These are phyloP conservation scores for Leccinum barrowsii DNA, from an alignment of 768 basidiomycete genomes.

Conservation along the genomic window DNA sequence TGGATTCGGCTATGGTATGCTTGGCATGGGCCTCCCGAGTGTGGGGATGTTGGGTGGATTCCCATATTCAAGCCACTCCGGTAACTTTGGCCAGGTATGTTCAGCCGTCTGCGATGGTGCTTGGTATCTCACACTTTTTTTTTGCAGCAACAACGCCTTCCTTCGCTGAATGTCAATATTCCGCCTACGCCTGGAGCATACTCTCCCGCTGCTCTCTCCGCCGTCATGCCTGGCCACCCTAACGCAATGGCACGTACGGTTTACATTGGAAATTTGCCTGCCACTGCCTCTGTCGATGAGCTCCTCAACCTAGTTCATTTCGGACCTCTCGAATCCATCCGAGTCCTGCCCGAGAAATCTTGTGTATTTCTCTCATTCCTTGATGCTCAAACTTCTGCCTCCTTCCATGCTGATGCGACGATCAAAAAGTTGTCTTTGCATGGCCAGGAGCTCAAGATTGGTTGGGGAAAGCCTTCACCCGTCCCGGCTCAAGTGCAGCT, in stretches of 20 bases:
- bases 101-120: not conserved
- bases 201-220: slow-evolving; percentile 74
- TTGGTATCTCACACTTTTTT: slow-evolving; percentile 28
- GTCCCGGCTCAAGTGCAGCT: slow-evolving; percentile 83
- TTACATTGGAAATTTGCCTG: slow-evolving; percentile 94
- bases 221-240: slow-evolving; percentile 61
- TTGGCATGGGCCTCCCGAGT: slow-evolving; percentile 74
- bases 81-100: slow-evolving; percentile 61
- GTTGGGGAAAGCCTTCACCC: slow-evolving; percentile 94
- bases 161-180: slow-evolving; percentile 63
- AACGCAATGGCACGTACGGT: slow-evolving; percentile 80
- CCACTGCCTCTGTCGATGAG: slow-evolving; percentile 95
- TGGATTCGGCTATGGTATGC: slow-evolving; percentile 64
- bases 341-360: slow-evolving; percentile 92
- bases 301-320: slow-evolving; percentile 97
- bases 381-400: slow-evolving; percentile 87
- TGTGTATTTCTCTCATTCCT: slow-evolving; percentile 99
- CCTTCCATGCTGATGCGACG: slow-evolving; percentile 95
- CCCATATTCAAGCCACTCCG: slow-evolving; percentile 69
- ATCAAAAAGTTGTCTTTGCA: slow-evolving; percentile 93
- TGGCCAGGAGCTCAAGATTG: slow-evolving; percentile 95
- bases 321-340: slow-evolving; percentile 91
- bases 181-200: slow-evolving; percentile 71
- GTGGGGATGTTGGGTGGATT: slow-evolving; percentile 73
- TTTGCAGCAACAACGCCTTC: slow-evolving; percentile 49